These are phyloP conservation scores for Chlamydomonas sp. DNA, from an alignment of 139 green algal genomes.

Conservation along the genomic window DNA sequence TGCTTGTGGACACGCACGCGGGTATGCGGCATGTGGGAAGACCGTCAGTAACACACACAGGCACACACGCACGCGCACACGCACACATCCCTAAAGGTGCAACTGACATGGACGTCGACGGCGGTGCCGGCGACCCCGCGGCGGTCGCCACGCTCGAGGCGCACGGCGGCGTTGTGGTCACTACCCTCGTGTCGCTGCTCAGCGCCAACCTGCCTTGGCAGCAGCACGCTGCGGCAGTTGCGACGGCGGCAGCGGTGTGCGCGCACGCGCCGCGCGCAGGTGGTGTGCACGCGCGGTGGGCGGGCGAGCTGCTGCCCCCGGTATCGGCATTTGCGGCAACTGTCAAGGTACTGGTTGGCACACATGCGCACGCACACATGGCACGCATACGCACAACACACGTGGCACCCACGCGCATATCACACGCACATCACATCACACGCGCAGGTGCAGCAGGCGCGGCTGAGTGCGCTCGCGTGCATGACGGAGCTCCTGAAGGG, in stretches of 20 bases:
- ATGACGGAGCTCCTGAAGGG: background rate
- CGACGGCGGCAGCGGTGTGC: background rate
- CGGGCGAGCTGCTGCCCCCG: background rate
- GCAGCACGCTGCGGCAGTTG: background rate
- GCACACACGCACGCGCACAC: too few species aligned
- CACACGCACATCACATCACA: background rate
- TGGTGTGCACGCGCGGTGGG: background rate
- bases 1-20: background rate
- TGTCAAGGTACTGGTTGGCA: background rate
- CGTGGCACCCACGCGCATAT: too few species aligned
- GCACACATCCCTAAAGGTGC: too few species aligned
- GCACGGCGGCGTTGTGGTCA: background rate
- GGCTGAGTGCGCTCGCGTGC: background rate
- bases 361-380: background rate
- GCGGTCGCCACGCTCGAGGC: too few species aligned
- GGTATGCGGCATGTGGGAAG: too few species aligned
- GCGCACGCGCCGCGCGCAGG: background rate
- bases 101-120: background rate
- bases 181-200: background rate
- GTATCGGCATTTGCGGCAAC: background rate
- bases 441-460: background rate
- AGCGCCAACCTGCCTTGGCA: conserved; percentile 7
- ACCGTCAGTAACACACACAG: too few species aligned
- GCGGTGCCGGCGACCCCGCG: background rate
- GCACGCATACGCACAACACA: background rate